Evolutionary conservation across 192 early-diverging fungal genomes (phyloP), one percentile per base, ranked within the genome.

Genomic region (Rhizoclosmatium globosum): DNA sequence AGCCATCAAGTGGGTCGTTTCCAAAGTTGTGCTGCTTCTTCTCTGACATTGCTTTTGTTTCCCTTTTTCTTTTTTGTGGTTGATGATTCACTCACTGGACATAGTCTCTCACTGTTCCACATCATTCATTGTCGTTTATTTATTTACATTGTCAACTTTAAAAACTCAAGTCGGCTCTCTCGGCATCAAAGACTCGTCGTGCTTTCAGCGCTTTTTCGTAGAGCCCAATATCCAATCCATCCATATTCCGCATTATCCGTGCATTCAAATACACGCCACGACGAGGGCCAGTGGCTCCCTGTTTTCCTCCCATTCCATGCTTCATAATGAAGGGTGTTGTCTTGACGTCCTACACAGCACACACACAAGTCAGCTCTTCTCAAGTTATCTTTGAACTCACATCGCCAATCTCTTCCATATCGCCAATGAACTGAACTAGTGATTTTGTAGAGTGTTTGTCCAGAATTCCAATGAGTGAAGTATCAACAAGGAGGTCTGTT

Each of bases 201-300:
- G 79, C 66, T 45, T 43, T 43, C 4, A 85, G 21, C 11, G 84
- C 84, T 75, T 85, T 44, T 9, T 85, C 84, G 56, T 67, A 85
- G 17, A 82, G 47, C 19, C 42, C 17, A 3, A 81, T 43, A 69
- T 85, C 84, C n/a, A 85, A 56, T 23, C 84, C 84, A 50, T 85
- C 84, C 64, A 85, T 79, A 50, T 76, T 77, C 45, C 84, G 50
- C 19, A 70, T 65, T 23, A 82, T 80, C 9, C 80, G 76, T 2
- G 84, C 81, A 11, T 79, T 78, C 17, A 85, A 59, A 53, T 82
- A 56, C 15, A 81, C 57, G 50, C 17, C 17, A 13, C 50, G 50
- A 53, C 50, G 50, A 7, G 6, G 50, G 17, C 6, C 9, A 53
- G 50, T 53, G 31, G 31, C 31, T 31, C 31, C 31, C 31, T 31